Base-by-base conservation (phyloP, 2,329 filamentous ascomycete genomes). In the Colletotrichum agaves region DNA sequence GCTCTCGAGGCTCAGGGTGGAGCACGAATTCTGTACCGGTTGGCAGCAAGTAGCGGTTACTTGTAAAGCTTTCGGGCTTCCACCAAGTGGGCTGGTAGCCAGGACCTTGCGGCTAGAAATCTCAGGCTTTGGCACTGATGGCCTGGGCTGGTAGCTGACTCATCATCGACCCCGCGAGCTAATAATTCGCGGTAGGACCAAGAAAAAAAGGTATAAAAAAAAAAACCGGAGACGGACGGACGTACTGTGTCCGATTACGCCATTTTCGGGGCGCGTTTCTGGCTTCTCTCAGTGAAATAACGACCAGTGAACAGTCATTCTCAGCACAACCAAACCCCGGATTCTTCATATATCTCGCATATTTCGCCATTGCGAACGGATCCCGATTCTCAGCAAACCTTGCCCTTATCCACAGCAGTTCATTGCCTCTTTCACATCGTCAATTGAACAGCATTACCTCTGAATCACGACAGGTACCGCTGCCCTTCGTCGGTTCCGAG, bases 401-500 rank as follows among this genome's bases (percentile, higher is more conserved):
- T 37, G 27, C 53, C 31, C 53, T 68, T 55, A 17, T 33, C 49
- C n/a, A 44, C 6, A 6, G 10, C 53, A 19, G 21, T 5, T 39
- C 27, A 46, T 13, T 8, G 15, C 47, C 27, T 17, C 12, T 17
- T 13, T 43, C 43, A 12, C 53, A 56, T 55, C 39, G 43, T 57
- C 53, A 23, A 52, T 37, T 52, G 44, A 33, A 44, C 37, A 11
- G 33, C 41, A 13, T 35, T 21, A 21, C 13, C 19, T 7, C n/a
- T 41, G 12, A 23, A 19, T 55, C 13, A 11, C 11, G 8, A 15
- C 4, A 39, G 7, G 31, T 27, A 4, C 19, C 17, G 27, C 47
- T 50, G 41, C 65, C 61, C 46, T 61, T 68, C 65, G 47, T 49
- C 35, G 31, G n/a, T 55, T 62, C 65, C 65, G 65, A 68, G 19